phyloP scores from a whole-genome alignment of 768 basidiomycete species.

The Tephrocybe sp. region DNA sequence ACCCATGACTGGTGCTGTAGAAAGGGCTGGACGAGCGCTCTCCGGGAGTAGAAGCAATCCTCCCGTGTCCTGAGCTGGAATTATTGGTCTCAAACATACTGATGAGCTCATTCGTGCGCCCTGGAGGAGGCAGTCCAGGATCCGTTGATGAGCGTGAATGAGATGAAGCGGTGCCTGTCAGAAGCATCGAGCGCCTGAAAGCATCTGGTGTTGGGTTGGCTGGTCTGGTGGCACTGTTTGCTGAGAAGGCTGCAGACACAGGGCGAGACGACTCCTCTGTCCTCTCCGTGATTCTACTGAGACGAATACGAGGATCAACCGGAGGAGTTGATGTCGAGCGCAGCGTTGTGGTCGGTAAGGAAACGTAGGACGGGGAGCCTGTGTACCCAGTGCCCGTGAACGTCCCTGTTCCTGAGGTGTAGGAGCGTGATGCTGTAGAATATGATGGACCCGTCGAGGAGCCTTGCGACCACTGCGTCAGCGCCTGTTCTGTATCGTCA shows the following conservation, averaged over 20 bases:
- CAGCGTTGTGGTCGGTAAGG: slow-evolving; percentile 37
- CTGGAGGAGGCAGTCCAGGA: slow-evolving; percentile 47
- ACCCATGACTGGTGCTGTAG: slow-evolving; percentile 30
- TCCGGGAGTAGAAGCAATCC: slow-evolving; percentile 52
- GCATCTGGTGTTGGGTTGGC: slow-evolving; percentile 43
- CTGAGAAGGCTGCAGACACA: slow-evolving; percentile 38
- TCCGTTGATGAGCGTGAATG: slow-evolving; percentile 64
- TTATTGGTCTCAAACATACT: slow-evolving; percentile 62
- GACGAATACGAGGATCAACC: slow-evolving; percentile 38
- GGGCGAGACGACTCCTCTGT: slow-evolving; percentile 75
- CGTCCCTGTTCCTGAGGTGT: slow-evolving; percentile 27
- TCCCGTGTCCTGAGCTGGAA: slow-evolving; percentile 45
- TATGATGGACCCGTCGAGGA: slow-evolving; percentile 40
- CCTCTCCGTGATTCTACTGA: slow-evolving; percentile 77
- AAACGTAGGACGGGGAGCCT: slow-evolving; percentile 45
- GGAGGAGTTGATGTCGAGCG: slow-evolving; percentile 33
- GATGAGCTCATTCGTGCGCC: slow-evolving; percentile 67
- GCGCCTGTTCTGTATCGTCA: slow-evolving; percentile 60
- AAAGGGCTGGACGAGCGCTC: slow-evolving; percentile 38
- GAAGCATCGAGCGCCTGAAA: slow-evolving; percentile 43
- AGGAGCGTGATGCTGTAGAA: slow-evolving; percentile 36
- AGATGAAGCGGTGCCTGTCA: slow-evolving; percentile 32
- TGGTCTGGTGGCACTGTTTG: slow-evolving; percentile 30
- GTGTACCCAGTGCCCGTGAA: slow-evolving; percentile 39
- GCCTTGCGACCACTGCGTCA: slow-evolving; percentile 63